phyloP scores from a whole-genome alignment of 352 stramenopile species.

The Peronospora belbahrii region DNA sequence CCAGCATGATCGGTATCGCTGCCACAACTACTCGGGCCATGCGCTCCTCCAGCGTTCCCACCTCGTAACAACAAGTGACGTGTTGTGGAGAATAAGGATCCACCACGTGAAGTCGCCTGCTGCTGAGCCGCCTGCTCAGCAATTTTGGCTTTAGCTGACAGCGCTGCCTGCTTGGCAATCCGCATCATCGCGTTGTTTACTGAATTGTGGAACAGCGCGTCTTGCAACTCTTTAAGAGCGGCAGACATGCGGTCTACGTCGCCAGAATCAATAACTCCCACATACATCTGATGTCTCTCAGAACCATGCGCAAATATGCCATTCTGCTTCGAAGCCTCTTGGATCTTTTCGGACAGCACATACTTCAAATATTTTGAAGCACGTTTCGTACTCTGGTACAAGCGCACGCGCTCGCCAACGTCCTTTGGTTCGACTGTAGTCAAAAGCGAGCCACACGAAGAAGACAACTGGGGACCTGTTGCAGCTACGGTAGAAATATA shows the following conservation, averaged over 20 bases:
- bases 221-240: slow-evolving; percentile 46
- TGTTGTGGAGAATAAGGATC: slow-evolving; percentile 67
- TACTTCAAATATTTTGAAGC: slow-evolving; percentile 66
- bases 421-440: slow-evolving; percentile 9
- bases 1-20: slow-evolving; percentile 23
- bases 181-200: slow-evolving; percentile 79
- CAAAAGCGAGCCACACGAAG: slow-evolving; percentile 9
- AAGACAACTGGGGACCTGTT: slow-evolving; percentile 5
- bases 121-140: slow-evolving; percentile 70
- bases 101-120: slow-evolving; percentile 43
- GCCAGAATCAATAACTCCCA: slow-evolving; percentile 36
- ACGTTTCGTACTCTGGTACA: slow-evolving; percentile 13
- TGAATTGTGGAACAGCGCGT: slow-evolving; percentile 60
- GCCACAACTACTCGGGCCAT: too few species aligned
- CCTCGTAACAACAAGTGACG: slow-evolving; percentile 53
- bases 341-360: slow-evolving; percentile 65
- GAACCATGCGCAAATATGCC: slow-evolving; percentile 65
- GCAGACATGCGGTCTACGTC: slow-evolving; percentile 51
- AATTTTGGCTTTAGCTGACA: slow-evolving; percentile 78
- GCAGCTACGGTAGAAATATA: slow-evolving; percentile 19
- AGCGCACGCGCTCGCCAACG: slow-evolving; percentile 2
- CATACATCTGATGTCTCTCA: slow-evolving; percentile 47
- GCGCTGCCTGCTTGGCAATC: slow-evolving; percentile 66
- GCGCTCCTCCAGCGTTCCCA: slow-evolving; percentile 9
- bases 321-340: slow-evolving; percentile 59